Evolutionary conservation across 1,284 basidiomycete genomes (phyloP).

Genomic region (Pseudozyma flocculosa): DNA sequence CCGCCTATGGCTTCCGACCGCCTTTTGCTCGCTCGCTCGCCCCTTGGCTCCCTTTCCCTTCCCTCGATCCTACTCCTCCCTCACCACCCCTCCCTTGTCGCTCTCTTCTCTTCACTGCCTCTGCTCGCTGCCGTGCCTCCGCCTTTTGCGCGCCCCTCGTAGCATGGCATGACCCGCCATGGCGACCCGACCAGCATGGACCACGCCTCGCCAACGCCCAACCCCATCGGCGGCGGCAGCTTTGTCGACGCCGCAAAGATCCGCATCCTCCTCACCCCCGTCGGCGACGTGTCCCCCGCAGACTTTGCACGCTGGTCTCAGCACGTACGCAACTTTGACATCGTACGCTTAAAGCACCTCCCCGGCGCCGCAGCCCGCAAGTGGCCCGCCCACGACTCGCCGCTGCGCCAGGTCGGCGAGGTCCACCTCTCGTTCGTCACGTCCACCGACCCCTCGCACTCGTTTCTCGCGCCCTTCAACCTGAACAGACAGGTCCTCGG

Average conservation of each 20-base stretch:
- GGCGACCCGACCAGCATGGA: background rate
- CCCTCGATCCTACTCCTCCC: too few relatives aligned
- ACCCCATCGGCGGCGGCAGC: constrained; percentile 28
- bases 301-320: constrained; percentile 50
- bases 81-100: too few relatives aligned
- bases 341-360: constrained; percentile 43
- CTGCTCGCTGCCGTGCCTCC: too few relatives aligned
- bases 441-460: constrained; percentile 49
- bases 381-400: constrained; percentile 7
- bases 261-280: constrained; percentile 52
- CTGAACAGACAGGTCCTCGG: constrained; percentile 52
- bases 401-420: constrained; percentile 47
- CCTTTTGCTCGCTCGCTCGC: too few relatives aligned
- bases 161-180: too few relatives aligned
- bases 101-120: too few relatives aligned
- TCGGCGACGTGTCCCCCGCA: constrained; percentile 30
- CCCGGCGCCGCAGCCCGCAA: constrained; percentile 15
- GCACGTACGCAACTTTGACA: constrained; percentile 42
- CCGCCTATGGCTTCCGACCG: too few relatives aligned
- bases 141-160: too few relatives aligned
- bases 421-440: constrained; percentile 54
- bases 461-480: constrained; percentile 54
- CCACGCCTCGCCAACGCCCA: constrained; percentile 25
- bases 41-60: too few relatives aligned
- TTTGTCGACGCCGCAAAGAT: constrained; percentile 47